phyloP scores from a whole-genome alignment of 1,139 yeast genomes.

The Kodamaea ohmeri region DNA sequence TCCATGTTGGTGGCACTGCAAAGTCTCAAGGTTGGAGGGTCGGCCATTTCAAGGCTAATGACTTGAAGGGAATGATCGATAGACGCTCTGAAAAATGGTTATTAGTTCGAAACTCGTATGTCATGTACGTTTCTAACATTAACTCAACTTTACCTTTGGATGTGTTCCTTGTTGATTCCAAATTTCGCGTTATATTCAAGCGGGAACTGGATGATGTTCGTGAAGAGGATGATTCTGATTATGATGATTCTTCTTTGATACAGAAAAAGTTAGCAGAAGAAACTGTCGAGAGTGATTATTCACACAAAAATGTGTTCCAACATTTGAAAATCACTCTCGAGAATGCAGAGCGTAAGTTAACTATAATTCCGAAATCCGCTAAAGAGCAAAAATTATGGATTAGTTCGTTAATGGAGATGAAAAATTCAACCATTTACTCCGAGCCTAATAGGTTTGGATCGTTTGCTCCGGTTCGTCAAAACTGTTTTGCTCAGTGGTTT shows the following conservation, averaged over 20 bases:
- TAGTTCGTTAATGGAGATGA: conserved; percentile 69
- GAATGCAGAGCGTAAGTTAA: conserved; percentile 76
- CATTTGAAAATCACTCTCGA: conserved; percentile 62
- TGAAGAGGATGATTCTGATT: conserved; percentile 45
- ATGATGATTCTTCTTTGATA: conserved; percentile 39
- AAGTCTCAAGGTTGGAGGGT: conserved; percentile 94
- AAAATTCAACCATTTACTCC: conserved; percentile 67
- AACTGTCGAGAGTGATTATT: conserved; percentile 20
- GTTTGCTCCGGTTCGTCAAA: conserved; percentile 85
- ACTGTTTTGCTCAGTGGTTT: conserved; percentile 93
- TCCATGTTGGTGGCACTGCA: conserved; percentile 79
- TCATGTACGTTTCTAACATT: conserved; percentile 82
- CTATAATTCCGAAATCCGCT: conserved; percentile 70
- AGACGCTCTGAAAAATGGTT: conserved; percentile 94
- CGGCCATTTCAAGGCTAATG: conserved; percentile 79
- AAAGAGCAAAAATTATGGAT: conserved; percentile 76
- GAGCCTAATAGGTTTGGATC: conserved; percentile 74
- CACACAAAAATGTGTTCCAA: conserved; percentile 32
- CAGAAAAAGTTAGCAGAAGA: conserved; percentile 27
- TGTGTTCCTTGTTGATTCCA: conserved; percentile 78
- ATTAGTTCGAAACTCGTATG: conserved; percentile 76
- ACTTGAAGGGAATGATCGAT: conserved; percentile 78
- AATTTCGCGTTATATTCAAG: conserved; percentile 55
- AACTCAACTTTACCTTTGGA: conserved; percentile 86
- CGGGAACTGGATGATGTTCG: conserved; percentile 39